These are phyloP conservation scores for Solanum tarapatanum DNA, from an alignment of 257 asterid genomes.

Conservation along the genomic window DNA sequence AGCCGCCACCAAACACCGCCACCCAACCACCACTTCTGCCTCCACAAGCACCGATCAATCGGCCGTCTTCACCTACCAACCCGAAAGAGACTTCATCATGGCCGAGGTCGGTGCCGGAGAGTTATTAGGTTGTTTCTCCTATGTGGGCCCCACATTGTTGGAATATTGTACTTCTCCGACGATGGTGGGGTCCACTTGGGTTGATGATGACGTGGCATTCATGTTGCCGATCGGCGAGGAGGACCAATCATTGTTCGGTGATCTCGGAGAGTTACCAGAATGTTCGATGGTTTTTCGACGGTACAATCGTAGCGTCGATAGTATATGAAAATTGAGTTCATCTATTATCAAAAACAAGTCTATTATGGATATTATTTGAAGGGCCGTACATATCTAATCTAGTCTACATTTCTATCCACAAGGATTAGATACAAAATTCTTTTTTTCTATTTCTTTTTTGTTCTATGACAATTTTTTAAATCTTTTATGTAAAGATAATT, in stretches of 20 bases:
- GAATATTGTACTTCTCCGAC: conserved; percentile 7
- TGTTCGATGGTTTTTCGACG: conserved; percentile 47
- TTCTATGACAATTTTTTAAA: no score
- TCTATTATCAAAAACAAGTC: not conserved
- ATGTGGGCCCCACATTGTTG: conserved; percentile 37
- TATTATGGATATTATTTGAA: not conserved
- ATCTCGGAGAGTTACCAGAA: conserved; percentile 70
- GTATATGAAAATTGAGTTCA: not conserved
- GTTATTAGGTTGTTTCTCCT: conserved; percentile 51
- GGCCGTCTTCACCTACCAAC: conserved; percentile 14
- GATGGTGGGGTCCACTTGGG: conserved; percentile 42
- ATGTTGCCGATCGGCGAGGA: conserved; percentile 51
- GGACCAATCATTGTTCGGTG: conserved; percentile 56
- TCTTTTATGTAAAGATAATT: no score
- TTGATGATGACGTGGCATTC: conserved; percentile 23
- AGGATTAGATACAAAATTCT: not conserved
- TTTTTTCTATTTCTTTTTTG: no score
- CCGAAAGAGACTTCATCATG: conserved; percentile 14
- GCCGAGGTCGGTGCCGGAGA: conserved; percentile 23
- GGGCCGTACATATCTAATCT: not conserved
- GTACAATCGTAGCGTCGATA: no score
- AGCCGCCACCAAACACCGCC: conserved; percentile 1
- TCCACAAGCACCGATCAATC: not conserved
- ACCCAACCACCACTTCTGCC: not conserved
- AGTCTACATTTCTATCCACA: not conserved